A percentile compares a stretch with the other conserved stretches of the same genome.
Conservation (phyloP, 305 asterid genomes). For the Ilex paraguariensis region DNA sequence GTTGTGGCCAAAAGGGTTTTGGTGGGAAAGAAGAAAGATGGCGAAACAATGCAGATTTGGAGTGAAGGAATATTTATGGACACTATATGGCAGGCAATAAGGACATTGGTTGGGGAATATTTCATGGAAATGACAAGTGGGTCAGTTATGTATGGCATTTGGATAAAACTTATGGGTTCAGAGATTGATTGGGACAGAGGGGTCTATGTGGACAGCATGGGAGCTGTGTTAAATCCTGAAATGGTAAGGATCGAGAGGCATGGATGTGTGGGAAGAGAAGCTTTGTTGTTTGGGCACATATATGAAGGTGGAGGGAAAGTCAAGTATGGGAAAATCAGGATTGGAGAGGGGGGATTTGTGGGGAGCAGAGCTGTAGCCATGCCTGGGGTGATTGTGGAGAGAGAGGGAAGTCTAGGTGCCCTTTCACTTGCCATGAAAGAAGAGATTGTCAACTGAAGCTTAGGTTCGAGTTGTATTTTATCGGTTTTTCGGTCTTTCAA, state of each 20-base stretch:
- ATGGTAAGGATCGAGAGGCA: slow-evolving; percentile 71
- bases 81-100: slow-evolving; percentile 82
- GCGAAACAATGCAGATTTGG: slow-evolving; percentile 60
- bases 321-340: slow-evolving; percentile 43
- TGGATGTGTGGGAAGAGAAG: slow-evolving; percentile 72
- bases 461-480: no score
- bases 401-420: slow-evolving; percentile 52
- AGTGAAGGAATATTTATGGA: slow-evolving; percentile 56
- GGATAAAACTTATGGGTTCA: slow-evolving; percentile 90
- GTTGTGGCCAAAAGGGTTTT: slow-evolving; percentile 54
- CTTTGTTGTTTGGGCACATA: slow-evolving; percentile 71
- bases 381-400: slow-evolving; percentile 84
- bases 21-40: slow-evolving; percentile 69
- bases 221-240: slow-evolving; percentile 80
- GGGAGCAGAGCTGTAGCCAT: slow-evolving; percentile 75
- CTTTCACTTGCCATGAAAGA: slow-evolving; percentile 87
- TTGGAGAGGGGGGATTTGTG: slow-evolving; percentile 69
- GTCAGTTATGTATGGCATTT: slow-evolving; percentile 45
- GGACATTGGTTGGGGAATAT: slow-evolving; percentile 63
- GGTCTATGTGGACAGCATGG: slow-evolving; percentile 77
- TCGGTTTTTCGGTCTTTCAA: no score
- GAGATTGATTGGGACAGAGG: slow-evolving; percentile 46
- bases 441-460: slow-evolving; percentile 35
- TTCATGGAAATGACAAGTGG: slow-evolving; percentile 71
- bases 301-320: slow-evolving; percentile 66